A percentile compares a stretch with the other conserved stretches of the same genome.
phyloP scores from a whole-genome alignment of 2,329 filamentous ascomycete genomes.

The Didymella pomorum region DNA sequence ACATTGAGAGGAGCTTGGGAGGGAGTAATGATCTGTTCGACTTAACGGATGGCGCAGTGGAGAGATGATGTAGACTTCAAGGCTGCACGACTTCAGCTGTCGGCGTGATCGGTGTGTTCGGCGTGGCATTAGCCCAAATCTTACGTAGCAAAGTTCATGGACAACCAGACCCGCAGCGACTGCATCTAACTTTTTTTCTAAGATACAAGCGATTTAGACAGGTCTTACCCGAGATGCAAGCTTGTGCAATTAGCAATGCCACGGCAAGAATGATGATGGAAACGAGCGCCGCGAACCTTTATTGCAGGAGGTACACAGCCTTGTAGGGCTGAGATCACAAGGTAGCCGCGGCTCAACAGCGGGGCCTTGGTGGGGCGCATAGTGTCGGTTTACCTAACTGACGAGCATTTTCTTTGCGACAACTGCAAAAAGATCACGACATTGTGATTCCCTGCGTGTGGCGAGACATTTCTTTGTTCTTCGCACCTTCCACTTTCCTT shows the following conservation, averaged over 20 bases:
- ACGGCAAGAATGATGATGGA: neutral
- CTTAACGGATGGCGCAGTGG: no score
- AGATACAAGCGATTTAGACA: neutral
- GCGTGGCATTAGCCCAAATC: neutral
- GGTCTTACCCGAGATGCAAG: neutral
- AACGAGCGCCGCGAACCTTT: neutral
- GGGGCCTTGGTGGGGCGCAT: slow-evolving; percentile 18
- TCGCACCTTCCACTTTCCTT: slow-evolving; percentile 2
- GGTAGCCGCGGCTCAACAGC: slow-evolving; percentile 20
- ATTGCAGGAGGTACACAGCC: neutral
- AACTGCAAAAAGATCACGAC: slow-evolving; percentile 20
- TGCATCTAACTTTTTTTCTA: neutral
- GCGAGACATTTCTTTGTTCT: slow-evolving; percentile 14
- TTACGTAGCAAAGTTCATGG: neutral
- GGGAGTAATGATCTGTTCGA: no score
- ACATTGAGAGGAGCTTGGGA: no score
- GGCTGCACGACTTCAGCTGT: neutral
- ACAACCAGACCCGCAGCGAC: neutral
- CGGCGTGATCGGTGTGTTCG: neutral
- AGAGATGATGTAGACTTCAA: neutral
- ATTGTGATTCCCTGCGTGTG: slow-evolving; percentile 15
- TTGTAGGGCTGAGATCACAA: slow-evolving; percentile 13
- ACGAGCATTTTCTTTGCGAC: slow-evolving; percentile 24
- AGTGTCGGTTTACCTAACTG: slow-evolving; percentile 20
- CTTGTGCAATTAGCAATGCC: neutral